These are phyloP conservation scores for Groenewaldozyma auringiensis DNA, from an alignment of 1,139 yeast genomes.

Conservation along the genomic window DNA sequence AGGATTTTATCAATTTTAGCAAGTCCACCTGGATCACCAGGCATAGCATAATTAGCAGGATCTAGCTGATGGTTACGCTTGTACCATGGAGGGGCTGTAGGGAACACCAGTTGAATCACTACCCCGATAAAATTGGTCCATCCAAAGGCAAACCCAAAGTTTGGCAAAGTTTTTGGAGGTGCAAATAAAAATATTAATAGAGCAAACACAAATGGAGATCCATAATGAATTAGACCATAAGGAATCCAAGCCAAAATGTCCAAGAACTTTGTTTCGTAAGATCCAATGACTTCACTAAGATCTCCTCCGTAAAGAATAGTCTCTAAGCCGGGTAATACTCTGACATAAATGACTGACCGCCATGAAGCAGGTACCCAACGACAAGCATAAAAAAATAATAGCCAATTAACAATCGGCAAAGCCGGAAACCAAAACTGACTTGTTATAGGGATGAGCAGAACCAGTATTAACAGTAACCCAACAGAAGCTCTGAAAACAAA, in stretches of 20 bases:
- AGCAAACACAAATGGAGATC: slow-evolving; percentile 84
- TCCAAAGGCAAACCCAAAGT: slow-evolving; percentile 95
- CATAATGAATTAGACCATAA: slow-evolving; percentile 84
- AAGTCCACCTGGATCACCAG: slow-evolving; percentile 94
- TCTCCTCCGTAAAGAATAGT: slow-evolving; percentile 92
- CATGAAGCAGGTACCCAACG: slow-evolving; percentile 67
- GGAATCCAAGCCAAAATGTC: slow-evolving; percentile 95
- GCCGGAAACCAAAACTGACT: slow-evolving; percentile 82
- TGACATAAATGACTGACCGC: slow-evolving; percentile 87
- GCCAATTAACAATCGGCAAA: slow-evolving; percentile 83
- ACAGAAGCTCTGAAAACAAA: slow-evolving; percentile 32
- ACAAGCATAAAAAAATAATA: slow-evolving; percentile 72
- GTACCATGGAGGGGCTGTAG: slow-evolving; percentile 99
- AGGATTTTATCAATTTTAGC: slow-evolving; percentile 77
- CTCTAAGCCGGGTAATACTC: slow-evolving; percentile 88
- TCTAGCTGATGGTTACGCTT: slow-evolving; percentile 74
- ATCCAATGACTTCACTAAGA: slow-evolving; percentile 76
- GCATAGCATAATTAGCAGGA: slow-evolving; percentile 88
- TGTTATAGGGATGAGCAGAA: slow-evolving; percentile 61
- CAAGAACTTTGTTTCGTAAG: slow-evolving; percentile 55
- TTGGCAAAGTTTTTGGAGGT: slow-evolving; percentile 82
- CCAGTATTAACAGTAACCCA: slow-evolving; percentile 29
- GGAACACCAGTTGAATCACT: slow-evolving; percentile 68
- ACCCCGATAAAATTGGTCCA: slow-evolving; percentile 90
- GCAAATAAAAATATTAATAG: slow-evolving; percentile 73